Base-by-base conservation (phyloP, 768 basidiomycete genomes). In the Amanita jacksonii region DNA sequence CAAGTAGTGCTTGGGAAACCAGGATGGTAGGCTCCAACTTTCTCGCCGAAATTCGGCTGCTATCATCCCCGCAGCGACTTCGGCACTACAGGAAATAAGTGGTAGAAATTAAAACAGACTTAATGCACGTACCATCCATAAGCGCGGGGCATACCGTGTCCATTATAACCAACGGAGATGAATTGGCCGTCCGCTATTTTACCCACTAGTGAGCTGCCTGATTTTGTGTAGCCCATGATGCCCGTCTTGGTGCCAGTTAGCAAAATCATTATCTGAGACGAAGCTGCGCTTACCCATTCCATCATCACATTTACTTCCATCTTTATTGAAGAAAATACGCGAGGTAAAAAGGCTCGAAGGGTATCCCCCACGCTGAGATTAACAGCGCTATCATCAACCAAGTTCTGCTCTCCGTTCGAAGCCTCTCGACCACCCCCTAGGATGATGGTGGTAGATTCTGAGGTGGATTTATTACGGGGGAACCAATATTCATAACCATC, bases 61-160 rank as follows among this genome's bases (percentile, higher is more conserved):
- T 41, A 85, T 69, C 75, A 85, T 82, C 22, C 69, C 62, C 2
- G 70, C 74, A 3, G 84, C 60, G 3, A 63, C 75, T 54, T 86
- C 77, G 13, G 77, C 83, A 46, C 83, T 83, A 49, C 16, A 40
- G 41, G 47, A 22, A 22, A 27, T 22, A 38, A 42, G 37, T 30
- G 22, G 12, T n/a, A 20, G 34, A 20, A 34, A 16, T n/a, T 13
- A 31, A 35, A 22, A 41, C 31, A 8, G 44, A 8, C 24, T 43
- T 16, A 47, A 46, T n/a, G 1, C 49, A 71, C 33, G n/a, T 51
- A 81, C 85, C 83, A 85, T 23, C 73, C 76, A 57, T 72, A 86
- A 0, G 81, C 76, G 4, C 82, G 74, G 3, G 85, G 76, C 84
- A 89, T 88, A 0, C 86, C 87, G 50, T 88, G 86, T 1, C 86